Percentiles rank a stretch among this genome's conserved stretches.
phyloP scores from a whole-genome alignment of 208 protist genomes.

The Leishmania guyanensis region DNA sequence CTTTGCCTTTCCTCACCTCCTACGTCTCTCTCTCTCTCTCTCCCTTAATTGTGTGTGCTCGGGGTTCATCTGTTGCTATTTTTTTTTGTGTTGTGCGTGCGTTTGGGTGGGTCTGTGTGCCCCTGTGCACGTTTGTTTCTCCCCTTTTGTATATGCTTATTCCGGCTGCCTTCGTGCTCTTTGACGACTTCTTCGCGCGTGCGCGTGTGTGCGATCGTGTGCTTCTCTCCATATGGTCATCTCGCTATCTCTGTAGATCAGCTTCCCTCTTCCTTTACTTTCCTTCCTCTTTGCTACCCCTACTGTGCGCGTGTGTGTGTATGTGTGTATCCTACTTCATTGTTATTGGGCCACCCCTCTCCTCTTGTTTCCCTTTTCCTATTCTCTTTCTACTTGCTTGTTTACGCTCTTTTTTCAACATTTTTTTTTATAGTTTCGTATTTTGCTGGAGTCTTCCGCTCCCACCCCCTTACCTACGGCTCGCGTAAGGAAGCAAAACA shows the following conservation, averaged over 20 bases:
- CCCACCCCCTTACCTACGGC: neutral
- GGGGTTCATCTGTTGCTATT: neutral
- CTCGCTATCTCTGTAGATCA: neutral
- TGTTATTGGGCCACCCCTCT: neutral
- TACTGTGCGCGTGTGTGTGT: neutral
- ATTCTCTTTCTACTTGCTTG: neutral
- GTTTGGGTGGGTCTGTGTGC: neutral
- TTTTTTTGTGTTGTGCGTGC: neutral
- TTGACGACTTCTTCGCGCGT: neutral
- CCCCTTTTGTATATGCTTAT: neutral
- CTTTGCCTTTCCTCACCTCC: neutral
- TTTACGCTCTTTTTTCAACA: neutral
- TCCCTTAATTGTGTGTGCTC: neutral
- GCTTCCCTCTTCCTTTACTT: neutral
- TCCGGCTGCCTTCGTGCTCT: neutral
- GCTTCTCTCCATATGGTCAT: neutral
- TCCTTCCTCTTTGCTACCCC: slow-evolving; percentile 1
- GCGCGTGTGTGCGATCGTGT: neutral
- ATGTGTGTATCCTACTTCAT: neutral
- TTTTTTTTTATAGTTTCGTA: neutral
- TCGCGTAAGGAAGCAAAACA: neutral
- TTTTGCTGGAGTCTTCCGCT: neutral
- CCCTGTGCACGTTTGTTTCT: neutral
- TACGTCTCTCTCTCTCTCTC: neutral
- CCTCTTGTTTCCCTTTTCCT: neutral